Evolutionary conservation across 495 filamentous ascomycete genomes (phyloP), one percentile per base, ranked within the genome.

Genomic region (Penicillium arizonense): DNA sequence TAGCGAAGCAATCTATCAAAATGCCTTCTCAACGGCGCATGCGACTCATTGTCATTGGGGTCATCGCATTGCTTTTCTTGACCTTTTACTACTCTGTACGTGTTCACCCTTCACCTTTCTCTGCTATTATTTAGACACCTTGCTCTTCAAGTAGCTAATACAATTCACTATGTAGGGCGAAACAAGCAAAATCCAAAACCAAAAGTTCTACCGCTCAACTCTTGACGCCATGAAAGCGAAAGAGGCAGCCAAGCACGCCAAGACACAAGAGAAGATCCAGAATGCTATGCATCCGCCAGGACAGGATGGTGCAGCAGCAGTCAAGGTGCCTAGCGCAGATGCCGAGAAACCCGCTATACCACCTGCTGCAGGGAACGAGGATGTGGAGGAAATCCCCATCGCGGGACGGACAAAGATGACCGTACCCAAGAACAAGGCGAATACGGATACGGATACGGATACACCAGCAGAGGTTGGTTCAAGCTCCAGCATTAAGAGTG

Each of bases 11-110:
- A 33, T 12, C 12, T 16, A 36, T 42, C 68, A 76, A 41, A 38
- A 92, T 95, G 89, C 82, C 84, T 60, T 89, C 88, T 1, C 78
- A 78, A 59, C 81, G 90, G 51, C 83, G 88, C 47, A 53, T 89
- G 37, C 83, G 82, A 47, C 67, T 83, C 34, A 64, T 87, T 24
- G 73, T 76, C 44, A 72, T 88, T 64, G 65, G 80, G 28, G 69
- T 84, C 44, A 58, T 89, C 50, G 73, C 79, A 50, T 68, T 76
- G 40, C 61, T 88, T 35, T 69, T 87, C 48, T 69, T 80, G 50
- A 72, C 82, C 18, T 73, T 89, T 39, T 89, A 89, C 68, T 79
- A 85, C 58, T 83, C 83, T 58, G 79, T 82, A 69, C 36, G 26
- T 24, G 14, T 8, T 41, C 47, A 7, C 35, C 33, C 44, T 16